Base-by-base conservation (phyloP, 2,329 filamentous ascomycete genomes). In the Cordyceps fumosorosea region DNA sequence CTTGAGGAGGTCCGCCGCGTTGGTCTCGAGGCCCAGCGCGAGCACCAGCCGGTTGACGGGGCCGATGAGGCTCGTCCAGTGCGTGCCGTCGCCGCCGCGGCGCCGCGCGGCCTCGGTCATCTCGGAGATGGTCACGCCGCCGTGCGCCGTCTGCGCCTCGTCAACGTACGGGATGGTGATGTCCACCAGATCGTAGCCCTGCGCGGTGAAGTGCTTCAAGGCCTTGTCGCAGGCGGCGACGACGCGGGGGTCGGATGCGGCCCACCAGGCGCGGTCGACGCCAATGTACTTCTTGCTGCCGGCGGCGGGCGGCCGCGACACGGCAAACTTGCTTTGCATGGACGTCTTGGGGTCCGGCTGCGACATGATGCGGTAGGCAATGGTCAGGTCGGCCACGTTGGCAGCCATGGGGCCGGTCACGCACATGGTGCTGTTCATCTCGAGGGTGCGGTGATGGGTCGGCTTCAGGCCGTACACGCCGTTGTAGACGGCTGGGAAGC, bases 381-480 rank as follows among this genome's bases (percentile, higher is more conserved):
- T 80, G 64, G 89, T 88, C 6, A 97, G 83, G 69, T 96, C 93
- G 42, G 86, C 80, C 65, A 89, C 89, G 60, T 83, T 93, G 54
- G 85, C 82, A 18, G 90, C 89, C 69, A 96, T 83, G 8, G 93
- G 92, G 0, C 91, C 90, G 7, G 84, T 78, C 18, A 95, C 88
- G 62, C 79, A 81, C 69, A 85, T 80, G 60, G 79, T 80, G 60
- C 78, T 80, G 68, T 77, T 78, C 73, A 80, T 79, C 63, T 75
- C 79, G 50, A 83, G 82, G 6, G 89, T 82, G 44, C 91, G 87
- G 69, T 88, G 84, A 70, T 95, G 89, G 0, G 85, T 87, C 1
- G 90, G 80, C 74, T 96, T 96, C 63, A 96, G 80, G 2, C 91
- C 91, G 74, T 89, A 96, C 24, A 91, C 75, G 55, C 91, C 90